Evolutionary conservation across 2,329 filamentous ascomycete genomes (phyloP).

Genomic region (Xylariaceae sp.): DNA sequence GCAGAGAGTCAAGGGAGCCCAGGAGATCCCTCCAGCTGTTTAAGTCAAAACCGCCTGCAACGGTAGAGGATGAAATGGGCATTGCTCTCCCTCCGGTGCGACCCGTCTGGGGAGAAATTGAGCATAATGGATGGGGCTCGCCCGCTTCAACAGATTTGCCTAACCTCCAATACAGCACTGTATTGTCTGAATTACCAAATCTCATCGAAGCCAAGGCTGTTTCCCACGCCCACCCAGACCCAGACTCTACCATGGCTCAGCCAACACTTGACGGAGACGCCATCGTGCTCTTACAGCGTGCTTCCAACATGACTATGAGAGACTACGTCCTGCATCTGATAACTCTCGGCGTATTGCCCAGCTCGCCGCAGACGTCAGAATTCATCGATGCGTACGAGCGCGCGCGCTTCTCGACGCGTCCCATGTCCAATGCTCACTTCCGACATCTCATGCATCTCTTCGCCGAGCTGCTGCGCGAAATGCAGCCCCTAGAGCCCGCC

Average conservation of each 20-base stretch:
- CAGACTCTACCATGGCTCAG: slow-evolving; percentile 41
- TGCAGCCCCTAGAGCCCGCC: slow-evolving; percentile 65
- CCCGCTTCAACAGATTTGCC: slow-evolving; percentile 75
- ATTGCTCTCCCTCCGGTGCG: slow-evolving; percentile 53
- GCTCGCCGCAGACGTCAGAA: slow-evolving; percentile 45
- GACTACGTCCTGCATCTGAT: slow-evolving; percentile 77
- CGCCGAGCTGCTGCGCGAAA: slow-evolving; percentile 75
- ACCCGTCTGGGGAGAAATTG: slow-evolving; percentile 78
- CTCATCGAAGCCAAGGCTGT: slow-evolving; percentile 91
- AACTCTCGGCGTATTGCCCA: slow-evolving; percentile 62
- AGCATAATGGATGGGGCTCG: slow-evolving; percentile 87
- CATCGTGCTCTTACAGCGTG: slow-evolving; percentile 71
- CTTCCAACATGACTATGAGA: slow-evolving; percentile 71
- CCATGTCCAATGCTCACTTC: slow-evolving; percentile 72
- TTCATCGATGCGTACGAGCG: slow-evolving; percentile 82
- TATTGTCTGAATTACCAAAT: slow-evolving; percentile 82
- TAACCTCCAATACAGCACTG: slow-evolving; percentile 79
- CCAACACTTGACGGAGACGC: slow-evolving; percentile 66
- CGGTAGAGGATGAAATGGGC: slow-evolving; percentile 43
- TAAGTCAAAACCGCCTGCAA: slow-evolving; percentile 41
- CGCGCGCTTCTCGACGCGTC: slow-evolving; percentile 76
- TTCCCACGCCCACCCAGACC: slow-evolving; percentile 71
- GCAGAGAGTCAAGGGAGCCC: slow-evolving; percentile 13
- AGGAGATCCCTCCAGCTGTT: slow-evolving; percentile 30
- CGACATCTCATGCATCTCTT: slow-evolving; percentile 81